phyloP scores from a whole-genome alignment of 2,329 filamentous ascomycete genomes.

The Gaeumannomyces sp. region DNA sequence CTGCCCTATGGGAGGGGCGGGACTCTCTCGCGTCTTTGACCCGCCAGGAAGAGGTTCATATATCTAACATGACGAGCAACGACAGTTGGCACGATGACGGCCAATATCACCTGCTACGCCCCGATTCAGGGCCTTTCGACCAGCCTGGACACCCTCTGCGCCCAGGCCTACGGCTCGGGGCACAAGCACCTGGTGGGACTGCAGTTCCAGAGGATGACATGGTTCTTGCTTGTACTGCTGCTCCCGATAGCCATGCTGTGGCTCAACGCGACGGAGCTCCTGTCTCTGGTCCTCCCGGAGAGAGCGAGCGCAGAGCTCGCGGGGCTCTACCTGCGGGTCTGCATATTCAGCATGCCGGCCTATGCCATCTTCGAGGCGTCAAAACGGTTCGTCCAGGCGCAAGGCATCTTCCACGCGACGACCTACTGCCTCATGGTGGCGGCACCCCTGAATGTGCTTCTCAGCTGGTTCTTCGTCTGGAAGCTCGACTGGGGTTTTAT shows the following conservation, averaged over 20 bases:
- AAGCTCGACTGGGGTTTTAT: constrained; percentile 61
- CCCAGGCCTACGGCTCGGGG: constrained; percentile 89
- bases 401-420: constrained; percentile 74
- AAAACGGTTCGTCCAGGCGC: constrained; percentile 77
- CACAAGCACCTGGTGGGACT: constrained; percentile 82
- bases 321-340: constrained; percentile 65
- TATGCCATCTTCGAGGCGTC: constrained; percentile 71
- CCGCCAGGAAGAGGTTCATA: neutral
- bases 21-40: neutral
- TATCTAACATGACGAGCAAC: neutral
- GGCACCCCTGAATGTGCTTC: constrained; percentile 67
- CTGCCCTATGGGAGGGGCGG: neutral
- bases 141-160: constrained; percentile 83
- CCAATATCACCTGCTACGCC: constrained; percentile 70
- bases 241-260: constrained; percentile 66
- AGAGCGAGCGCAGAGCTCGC: constrained; percentile 63
- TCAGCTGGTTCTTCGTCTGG: constrained; percentile 80
- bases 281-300: constrained; percentile 57
- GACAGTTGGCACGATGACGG: constrained; percentile 66
- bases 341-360: constrained; percentile 65
- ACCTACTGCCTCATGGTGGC: constrained; percentile 71
- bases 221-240: constrained; percentile 60
- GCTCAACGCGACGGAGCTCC: constrained; percentile 59
- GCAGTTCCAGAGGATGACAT: constrained; percentile 74
- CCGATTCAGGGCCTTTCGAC: constrained; percentile 83